Evolutionary conservation across 768 basidiomycete genomes (phyloP), one percentile per base, ranked within the genome.

Genomic region (Lentinula aciculospora): DNA sequence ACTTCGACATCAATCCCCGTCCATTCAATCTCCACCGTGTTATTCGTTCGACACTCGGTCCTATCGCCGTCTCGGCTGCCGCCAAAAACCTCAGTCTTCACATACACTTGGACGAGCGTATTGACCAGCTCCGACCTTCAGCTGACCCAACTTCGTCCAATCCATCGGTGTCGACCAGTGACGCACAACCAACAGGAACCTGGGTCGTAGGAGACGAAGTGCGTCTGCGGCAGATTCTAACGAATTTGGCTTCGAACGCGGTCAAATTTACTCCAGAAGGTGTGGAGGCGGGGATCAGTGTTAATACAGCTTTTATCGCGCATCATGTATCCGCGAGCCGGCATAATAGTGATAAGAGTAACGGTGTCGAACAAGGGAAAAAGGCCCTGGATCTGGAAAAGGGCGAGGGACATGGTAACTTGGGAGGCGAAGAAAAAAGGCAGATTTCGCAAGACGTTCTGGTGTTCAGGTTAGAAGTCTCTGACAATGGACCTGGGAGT

Each of bases 121-220:
- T 77, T 36, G 75, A 78, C 58, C 64, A 68, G 40, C 60, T 61
- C 21, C 53, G 47, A 53, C 46, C 37, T 2, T 31, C 39, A 13
- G 25, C 39, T 27, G 27, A 29, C 15, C 55, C 44, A 5, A 25
- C 10, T 3, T 1, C 9, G 17, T 4, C 9, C 4, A 7, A 40
- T 40, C 39, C 39, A 4, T 12, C 12, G 3, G 51, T 10, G 3
- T 28, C 28, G 15, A n/a, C 34, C 4, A 31, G 40, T 27, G 39
- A n/a, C 27, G 34, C 10, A 3, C n/a, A 53, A 6, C 13, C 28
- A 19, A 27, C 9, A 28, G 56, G 48, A 29, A 60, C 65, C 0
- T 66, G 65, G 72, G 75, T 77, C 42, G 63, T 76, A 13, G 75
- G 75, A 23, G 73, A 75, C 60, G 76, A 77, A 60, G 71, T 76